phyloP scores from a whole-genome alignment of 345 rosid genomes.

The Syzygium aqueum region DNA sequence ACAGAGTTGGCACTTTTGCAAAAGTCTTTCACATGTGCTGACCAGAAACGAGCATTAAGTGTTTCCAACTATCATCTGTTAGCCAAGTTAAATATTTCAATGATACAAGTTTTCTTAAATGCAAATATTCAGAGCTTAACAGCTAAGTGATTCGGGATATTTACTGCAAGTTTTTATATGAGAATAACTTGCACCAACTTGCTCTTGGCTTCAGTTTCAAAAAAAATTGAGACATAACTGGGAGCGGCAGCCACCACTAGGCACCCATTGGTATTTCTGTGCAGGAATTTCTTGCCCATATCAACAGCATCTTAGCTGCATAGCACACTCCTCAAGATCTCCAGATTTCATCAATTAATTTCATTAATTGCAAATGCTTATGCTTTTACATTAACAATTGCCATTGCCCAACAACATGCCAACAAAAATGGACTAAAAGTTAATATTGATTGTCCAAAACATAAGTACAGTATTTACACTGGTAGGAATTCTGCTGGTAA shows the following conservation, averaged over 20 bases:
- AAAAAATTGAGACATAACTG: not conserved
- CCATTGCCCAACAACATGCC: not conserved
- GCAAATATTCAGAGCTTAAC: not conserved
- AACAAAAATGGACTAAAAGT: not conserved
- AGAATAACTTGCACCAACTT: not conserved
- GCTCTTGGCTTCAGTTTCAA: not conserved
- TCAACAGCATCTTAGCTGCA: not conserved
- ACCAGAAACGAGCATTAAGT: not conserved
- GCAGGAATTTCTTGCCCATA: not conserved
- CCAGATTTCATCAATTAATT: not conserved
- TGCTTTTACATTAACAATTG: not conserved
- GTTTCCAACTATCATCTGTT: not conserved
- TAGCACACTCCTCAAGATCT: not conserved
- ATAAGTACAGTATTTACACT: slow-evolving; percentile 51
- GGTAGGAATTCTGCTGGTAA: slow-evolving; percentile 74
- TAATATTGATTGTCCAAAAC: not conserved
- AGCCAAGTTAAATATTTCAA: not conserved
- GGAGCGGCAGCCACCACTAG: not conserved
- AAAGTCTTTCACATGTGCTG: not conserved
- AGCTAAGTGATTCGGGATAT: not conserved
- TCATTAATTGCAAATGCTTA: not conserved
- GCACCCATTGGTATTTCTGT: not conserved
- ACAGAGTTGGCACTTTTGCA: not conserved
- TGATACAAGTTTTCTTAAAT: not conserved
- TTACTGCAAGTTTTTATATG: not conserved